Conservation (phyloP, 2,329 filamentous ascomycete genomes). For the Fusarium azukiicola region DNA sequence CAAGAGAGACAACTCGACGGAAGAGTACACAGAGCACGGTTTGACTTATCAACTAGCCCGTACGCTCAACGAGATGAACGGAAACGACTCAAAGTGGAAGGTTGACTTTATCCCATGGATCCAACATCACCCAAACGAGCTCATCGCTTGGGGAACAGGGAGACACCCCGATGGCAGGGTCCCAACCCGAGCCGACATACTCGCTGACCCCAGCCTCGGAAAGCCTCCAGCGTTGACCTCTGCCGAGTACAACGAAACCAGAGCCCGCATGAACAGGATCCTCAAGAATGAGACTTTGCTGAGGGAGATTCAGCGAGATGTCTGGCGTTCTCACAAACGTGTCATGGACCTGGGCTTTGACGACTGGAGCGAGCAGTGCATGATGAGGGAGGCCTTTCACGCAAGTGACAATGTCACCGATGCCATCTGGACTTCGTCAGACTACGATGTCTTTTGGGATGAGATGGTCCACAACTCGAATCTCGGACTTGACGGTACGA, state of each 20-base stretch:
- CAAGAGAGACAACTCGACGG: slow-evolving; percentile 75
- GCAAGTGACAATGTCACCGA: slow-evolving; percentile 33
- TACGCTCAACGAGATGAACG: slow-evolving; percentile 80
- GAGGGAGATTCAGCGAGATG: slow-evolving; percentile 19
- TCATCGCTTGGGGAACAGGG: slow-evolving; percentile 26
- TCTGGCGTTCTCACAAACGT: slow-evolving; percentile 30
- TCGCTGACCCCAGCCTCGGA: slow-evolving; percentile 15
- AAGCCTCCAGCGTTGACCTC: slow-evolving; percentile 20
- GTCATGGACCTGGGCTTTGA: slow-evolving; percentile 33
- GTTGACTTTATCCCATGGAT: slow-evolving; percentile 83
- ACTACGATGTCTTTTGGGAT: slow-evolving; percentile 41
- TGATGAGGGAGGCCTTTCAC: slow-evolving; percentile 29
- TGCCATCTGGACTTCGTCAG: slow-evolving; percentile 29
- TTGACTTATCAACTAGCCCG: slow-evolving; percentile 83
- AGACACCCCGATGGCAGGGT: slow-evolving; percentile 16
- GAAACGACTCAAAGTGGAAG: slow-evolving; percentile 67
- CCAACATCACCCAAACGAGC: slow-evolving; percentile 59
- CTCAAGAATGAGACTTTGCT: slow-evolving; percentile 44
- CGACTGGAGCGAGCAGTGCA: slow-evolving; percentile 31
- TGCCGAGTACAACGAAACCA: slow-evolving; percentile 28
- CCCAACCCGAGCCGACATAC: slow-evolving; percentile 26
- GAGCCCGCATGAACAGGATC: slow-evolving; percentile 36
- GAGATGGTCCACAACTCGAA: slow-evolving; percentile 43
- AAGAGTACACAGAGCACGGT: slow-evolving; percentile 80
- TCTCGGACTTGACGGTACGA: slow-evolving; percentile 25